Conservation (phyloP, 2,329 filamentous ascomycete genomes). For the Cordyceps militaris region DNA sequence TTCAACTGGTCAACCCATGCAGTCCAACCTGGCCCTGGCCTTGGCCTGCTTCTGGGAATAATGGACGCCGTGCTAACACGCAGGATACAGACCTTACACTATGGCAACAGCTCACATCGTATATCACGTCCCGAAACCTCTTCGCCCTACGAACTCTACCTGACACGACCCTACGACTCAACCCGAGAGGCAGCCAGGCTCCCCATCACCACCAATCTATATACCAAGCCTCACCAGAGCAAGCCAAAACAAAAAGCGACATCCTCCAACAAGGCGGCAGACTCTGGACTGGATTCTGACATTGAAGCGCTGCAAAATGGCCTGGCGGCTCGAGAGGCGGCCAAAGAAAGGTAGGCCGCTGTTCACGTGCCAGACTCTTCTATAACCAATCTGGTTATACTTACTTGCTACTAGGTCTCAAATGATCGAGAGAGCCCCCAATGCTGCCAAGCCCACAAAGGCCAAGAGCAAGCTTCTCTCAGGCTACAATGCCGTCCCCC, state of each 20-base stretch:
- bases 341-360: conserved; percentile 29
- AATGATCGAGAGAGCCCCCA: conserved; percentile 28
- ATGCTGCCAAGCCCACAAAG: conserved; percentile 29
- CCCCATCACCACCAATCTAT: conserved; percentile 44
- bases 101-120: conserved; percentile 43
- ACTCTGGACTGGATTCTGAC: conserved; percentile 41
- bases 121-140: conserved; percentile 39
- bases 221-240: conserved; percentile 32
- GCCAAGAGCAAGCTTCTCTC: conserved; percentile 38
- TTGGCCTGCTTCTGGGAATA: neutral
- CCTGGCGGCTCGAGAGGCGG: conserved; percentile 29
- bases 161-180: conserved; percentile 44
- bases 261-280: conserved; percentile 28
- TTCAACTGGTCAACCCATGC: neutral
- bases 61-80: neutral
- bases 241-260: conserved; percentile 25
- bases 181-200: conserved; percentile 40
- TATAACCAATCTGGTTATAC: conserved; percentile 16
- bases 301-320: conserved; percentile 42
- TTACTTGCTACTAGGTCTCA: conserved; percentile 27
- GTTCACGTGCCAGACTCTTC: neutral
- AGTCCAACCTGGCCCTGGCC: neutral
- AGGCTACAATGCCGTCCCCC: conserved; percentile 30
- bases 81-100: conserved; percentile 43
- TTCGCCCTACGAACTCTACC: conserved; percentile 49